These are phyloP conservation scores for Nemophila menziesii DNA, from an alignment of 257 asterid genomes.

Conservation along the genomic window DNA sequence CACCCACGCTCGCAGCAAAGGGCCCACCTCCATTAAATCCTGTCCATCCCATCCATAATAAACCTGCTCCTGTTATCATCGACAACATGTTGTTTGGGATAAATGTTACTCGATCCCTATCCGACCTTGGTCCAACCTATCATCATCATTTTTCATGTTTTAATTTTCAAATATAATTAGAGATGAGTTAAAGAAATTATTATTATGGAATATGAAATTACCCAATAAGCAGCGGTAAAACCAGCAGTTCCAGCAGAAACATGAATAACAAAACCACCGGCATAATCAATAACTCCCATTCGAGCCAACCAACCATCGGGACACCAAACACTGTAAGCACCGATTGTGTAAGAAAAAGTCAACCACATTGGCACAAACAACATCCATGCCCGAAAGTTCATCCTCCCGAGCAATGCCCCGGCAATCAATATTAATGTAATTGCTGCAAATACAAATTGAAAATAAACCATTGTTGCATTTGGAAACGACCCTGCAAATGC, in stretches of 20 bases:
- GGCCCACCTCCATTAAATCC: slow-evolving; percentile 88
- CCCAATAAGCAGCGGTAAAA: slow-evolving; percentile 85
- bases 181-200: no score
- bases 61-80: slow-evolving; percentile 72
- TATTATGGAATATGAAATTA: slow-evolving; percentile 8
- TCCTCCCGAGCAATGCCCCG: slow-evolving; percentile 70
- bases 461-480: slow-evolving; percentile 55
- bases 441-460: slow-evolving; percentile 81
- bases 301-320: slow-evolving; percentile 48
- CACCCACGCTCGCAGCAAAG: slow-evolving; percentile 48
- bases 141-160: background rate
- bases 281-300: slow-evolving; percentile 60
- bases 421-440: slow-evolving; percentile 58
- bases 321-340: slow-evolving; percentile 65
- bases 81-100: slow-evolving; percentile 56
- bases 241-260: slow-evolving; percentile 79
- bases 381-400: slow-evolving; percentile 80
- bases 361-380: slow-evolving; percentile 70
- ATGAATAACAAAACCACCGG: slow-evolving; percentile 72
- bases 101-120: slow-evolving; percentile 48
- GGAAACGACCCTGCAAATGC: slow-evolving; percentile 38
- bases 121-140: slow-evolving; percentile 69
- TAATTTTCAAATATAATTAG: no score
- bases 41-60: slow-evolving; percentile 87
- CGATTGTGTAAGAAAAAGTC: slow-evolving; percentile 58